These are phyloP conservation scores for Primulina huaijiensis DNA, from an alignment of 257 asterid genomes.

Conservation along the genomic window DNA sequence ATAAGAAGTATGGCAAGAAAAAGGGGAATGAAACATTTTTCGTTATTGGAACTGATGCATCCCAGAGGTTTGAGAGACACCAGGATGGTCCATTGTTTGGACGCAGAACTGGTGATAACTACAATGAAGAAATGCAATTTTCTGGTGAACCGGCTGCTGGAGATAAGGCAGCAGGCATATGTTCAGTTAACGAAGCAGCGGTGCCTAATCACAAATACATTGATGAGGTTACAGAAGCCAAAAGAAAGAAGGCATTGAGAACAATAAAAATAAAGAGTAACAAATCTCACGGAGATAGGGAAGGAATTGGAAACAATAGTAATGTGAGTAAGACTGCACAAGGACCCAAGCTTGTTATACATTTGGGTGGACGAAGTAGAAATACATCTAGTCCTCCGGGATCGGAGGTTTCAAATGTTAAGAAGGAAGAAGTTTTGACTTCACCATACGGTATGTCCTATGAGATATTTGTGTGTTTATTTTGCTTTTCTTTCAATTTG, in stretches of 20 bases:
- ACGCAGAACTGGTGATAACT: conserved; percentile 32
- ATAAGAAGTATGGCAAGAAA: conserved; percentile 65
- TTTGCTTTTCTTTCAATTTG: background rate
- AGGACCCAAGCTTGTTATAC: conserved; percentile 87
- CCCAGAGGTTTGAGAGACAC: conserved; percentile 39
- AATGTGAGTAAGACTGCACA: conserved; percentile 45
- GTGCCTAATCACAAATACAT: conserved; percentile 45
- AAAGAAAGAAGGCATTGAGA: conserved; percentile 48
- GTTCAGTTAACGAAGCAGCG: conserved; percentile 37
- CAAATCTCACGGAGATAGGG: conserved; percentile 42
- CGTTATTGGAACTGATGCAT: conserved; percentile 33
- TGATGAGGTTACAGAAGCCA: conserved; percentile 50
- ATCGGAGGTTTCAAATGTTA: conserved; percentile 60
- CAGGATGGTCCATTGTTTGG: conserved; percentile 36
- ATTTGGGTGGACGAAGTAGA: conserved; percentile 73
- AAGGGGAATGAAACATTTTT: conserved; percentile 43
- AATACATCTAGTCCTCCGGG: conserved; percentile 50
- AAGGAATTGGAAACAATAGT: conserved; percentile 46
- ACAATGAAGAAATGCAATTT: conserved; percentile 35
- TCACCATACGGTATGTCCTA: background rate
- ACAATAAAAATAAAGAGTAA: conserved; percentile 63
- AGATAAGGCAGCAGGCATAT: conserved; percentile 36
- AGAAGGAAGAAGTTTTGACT: conserved; percentile 42
- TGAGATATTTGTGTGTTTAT: conserved; percentile 15
- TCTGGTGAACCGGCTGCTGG: conserved; percentile 37